These are phyloP conservation scores for carrot (Daucus carota) DNA, from an alignment of 129 eudicot species.

Conservation along the genomic window DNA sequence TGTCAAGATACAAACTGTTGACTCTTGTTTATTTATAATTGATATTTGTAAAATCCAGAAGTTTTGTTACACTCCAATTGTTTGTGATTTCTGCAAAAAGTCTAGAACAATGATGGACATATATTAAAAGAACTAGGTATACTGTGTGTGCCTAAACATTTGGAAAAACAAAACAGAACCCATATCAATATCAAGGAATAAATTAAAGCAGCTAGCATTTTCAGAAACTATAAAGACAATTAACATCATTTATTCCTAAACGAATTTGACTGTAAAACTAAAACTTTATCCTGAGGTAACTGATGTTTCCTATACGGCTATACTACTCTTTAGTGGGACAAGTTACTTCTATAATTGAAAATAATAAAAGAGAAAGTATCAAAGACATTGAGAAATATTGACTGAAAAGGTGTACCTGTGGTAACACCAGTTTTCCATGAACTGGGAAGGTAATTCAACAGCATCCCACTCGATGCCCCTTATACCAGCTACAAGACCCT, in stretches of 20 bases:
- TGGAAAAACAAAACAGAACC: neutral
- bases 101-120: neutral
- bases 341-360: neutral
- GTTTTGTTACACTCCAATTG: neutral
- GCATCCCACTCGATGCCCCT: slow-evolving; percentile 99
- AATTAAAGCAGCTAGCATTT: neutral
- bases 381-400: neutral
- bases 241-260: neutral
- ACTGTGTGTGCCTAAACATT: neutral
- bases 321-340: neutral
- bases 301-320: neutral
- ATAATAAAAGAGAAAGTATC: neutral
- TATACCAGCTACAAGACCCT: slow-evolving; percentile 97
- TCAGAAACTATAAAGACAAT: neutral
- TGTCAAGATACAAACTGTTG: neutral
- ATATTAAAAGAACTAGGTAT: neutral
- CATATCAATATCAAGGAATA: neutral
- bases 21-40: neutral
- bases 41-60: neutral
- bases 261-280: neutral
- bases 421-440: slow-evolving; percentile 99
- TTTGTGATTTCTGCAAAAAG: neutral
- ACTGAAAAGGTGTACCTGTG: slow-evolving; percentile 32
- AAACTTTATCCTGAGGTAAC: neutral
- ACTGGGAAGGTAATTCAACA: slow-evolving; percentile 96